Conservation (phyloP, 2,329 filamentous ascomycete species). For the Cadophora sp. region DNA sequence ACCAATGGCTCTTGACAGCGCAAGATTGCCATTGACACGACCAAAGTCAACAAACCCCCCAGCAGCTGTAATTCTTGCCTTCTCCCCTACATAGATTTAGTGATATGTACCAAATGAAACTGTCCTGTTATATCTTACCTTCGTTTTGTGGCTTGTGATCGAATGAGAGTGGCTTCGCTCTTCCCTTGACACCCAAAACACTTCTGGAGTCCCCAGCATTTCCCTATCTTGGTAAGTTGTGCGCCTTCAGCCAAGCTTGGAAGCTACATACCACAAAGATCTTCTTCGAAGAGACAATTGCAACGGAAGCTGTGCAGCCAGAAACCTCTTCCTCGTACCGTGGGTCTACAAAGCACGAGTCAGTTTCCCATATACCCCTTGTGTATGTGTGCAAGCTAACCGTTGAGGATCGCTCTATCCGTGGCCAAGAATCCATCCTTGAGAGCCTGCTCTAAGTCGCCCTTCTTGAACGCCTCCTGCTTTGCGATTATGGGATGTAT, state of each 20-base stretch:
- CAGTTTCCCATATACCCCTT: constrained; percentile 32
- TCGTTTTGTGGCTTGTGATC: constrained; percentile 99
- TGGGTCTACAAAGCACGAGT: constrained; percentile 70
- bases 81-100: constrained; percentile 71
- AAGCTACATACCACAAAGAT: constrained; percentile 84
- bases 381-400: constrained; percentile 57
- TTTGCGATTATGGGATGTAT: constrained; percentile 94
- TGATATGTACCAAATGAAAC: constrained; percentile 33
- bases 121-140: constrained; percentile 58
- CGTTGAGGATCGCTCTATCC: constrained; percentile 92
- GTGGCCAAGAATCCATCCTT: constrained; percentile 98
- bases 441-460: constrained; percentile 92
- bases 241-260: background rate
- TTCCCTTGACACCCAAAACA: constrained; percentile 94
- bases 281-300: constrained; percentile 86
- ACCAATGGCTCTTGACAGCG: constrained; percentile 94
- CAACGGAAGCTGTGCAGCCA: constrained; percentile 94
- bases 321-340: constrained; percentile 98
- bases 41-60: constrained; percentile 99
- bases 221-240: constrained; percentile 64
- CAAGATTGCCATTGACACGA: constrained; percentile 96
- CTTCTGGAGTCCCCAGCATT: constrained; percentile 97
- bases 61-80: constrained; percentile 92
- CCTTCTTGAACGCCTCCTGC: constrained; percentile 90
- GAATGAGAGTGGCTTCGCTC: constrained; percentile 97